Base-by-base conservation (phyloP, 2,329 filamentous ascomycete species). In the Ceratocystiopsis sp. region DNA sequence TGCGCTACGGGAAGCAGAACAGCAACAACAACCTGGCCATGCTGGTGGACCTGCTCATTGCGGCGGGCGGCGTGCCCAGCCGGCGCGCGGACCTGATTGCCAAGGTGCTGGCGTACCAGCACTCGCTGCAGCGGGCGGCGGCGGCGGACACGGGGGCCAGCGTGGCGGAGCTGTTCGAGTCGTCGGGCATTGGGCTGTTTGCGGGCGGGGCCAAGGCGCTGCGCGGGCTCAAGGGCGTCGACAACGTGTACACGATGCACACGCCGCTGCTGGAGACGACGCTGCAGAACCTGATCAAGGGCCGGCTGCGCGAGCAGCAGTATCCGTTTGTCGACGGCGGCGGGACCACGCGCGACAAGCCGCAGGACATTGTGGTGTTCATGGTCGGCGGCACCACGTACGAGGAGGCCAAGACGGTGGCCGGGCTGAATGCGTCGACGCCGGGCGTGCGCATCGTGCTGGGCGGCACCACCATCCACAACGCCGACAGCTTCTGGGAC, bases 181-280 rank as follows among this genome's bases (percentile, higher is more conserved):
- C 84, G 0, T 75, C 80, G 0, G 89, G 85, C 13, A 29, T 29
- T 29, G 33, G 33, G 5, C 89, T 98, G 50, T 94, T 98, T 61
- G 84, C 84, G 0, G 84, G 84, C 13, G 49, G 49, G 17, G 48
- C 85, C 35, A 84, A 80, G 54, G 78, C 87, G 6, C 86, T 98
- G 60, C 94, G 93, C 55, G 91, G 91, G 0, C 69, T 98, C 14
- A 95, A 96, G 56, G 91, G 91, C 2, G 91, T 98, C 1, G 93
- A 98, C 59, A 98, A 98, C 53, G 91, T 98, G 25, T 98, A 98
- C 59, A 98, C 91, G 0, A 93, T 98, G 59, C 91, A 98, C 59
- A 93, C 85, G 7, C 86, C 93, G 0, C 71, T 85, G 18, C 62
- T 98, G 15, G 87, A 95, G 59, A 73, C 74, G 19, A 96, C 86